Percentiles rank a stretch among this genome's conserved stretches.
phyloP scores from a whole-genome alignment of 2,329 filamentous ascomycete genomes.

The Cercospora beticola region DNA sequence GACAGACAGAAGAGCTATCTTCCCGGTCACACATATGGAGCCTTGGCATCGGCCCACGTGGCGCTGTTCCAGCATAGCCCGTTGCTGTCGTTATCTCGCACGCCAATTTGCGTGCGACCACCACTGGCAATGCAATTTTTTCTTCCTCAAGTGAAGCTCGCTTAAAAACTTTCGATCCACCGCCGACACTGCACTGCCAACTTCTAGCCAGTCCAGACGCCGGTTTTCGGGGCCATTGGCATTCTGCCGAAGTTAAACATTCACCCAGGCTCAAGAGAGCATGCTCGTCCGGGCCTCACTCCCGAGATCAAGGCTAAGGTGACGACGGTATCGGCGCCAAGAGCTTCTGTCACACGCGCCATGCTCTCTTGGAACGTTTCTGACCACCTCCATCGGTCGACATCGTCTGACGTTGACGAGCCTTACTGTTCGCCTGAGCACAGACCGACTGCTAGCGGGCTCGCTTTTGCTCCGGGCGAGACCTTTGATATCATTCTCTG shows the following conservation, averaged over 20 bases:
- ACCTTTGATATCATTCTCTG: not conserved
- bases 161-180: not conserved
- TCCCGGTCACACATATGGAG: not conserved
- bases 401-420: conserved; percentile 2
- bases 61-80: not conserved
- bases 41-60: conserved; percentile 1
- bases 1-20: not conserved
- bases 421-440: not conserved
- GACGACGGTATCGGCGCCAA: conserved; percentile 4
- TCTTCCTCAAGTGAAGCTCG: not conserved
- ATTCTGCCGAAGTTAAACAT: conserved; percentile 1
- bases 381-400: not conserved
- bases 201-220: not conserved
- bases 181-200: not conserved
- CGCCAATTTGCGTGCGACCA: not conserved
- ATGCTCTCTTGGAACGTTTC: not conserved
- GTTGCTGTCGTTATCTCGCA: not conserved
- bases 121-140: not conserved
- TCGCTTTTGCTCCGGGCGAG: not conserved
- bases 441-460: not conserved
- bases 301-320: not conserved
- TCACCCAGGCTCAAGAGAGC: conserved; percentile 1
- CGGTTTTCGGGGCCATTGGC: not conserved
- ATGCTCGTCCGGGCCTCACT: not conserved
- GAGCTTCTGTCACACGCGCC: not conserved